Percentiles rank a stretch among this genome's conserved stretches.
phyloP scores from a whole-genome alignment of 257 asterid species.

The Plantago major region DNA sequence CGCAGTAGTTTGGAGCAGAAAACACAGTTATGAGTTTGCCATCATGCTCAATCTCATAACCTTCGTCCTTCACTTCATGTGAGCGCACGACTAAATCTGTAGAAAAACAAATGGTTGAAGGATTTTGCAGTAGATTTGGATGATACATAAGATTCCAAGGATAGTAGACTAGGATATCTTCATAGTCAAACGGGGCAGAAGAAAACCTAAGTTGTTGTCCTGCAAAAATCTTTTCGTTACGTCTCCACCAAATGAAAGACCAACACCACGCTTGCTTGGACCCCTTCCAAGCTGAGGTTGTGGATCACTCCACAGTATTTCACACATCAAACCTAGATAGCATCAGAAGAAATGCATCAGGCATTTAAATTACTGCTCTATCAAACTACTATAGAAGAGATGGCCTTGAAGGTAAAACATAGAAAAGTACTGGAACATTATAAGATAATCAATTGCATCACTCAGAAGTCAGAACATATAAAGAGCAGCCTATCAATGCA shows the following conservation, averaged over 20 bases:
- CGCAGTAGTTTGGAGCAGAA: slow-evolving; percentile 98
- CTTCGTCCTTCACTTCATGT: slow-evolving; percentile 99
- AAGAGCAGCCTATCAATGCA: too few species aligned
- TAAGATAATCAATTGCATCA: too few species aligned
- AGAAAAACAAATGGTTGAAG: slow-evolving; percentile 13
- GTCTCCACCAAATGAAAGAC: slow-evolving; percentile 89
- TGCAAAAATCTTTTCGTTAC: slow-evolving; percentile 87
- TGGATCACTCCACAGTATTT: slow-evolving; percentile 98
- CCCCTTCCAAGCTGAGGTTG: slow-evolving; percentile 99
- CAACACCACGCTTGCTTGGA: slow-evolving; percentile 99
- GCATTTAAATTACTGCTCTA: neutral
- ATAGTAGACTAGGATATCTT: neutral
- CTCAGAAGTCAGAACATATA: too few species aligned
- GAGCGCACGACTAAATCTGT: slow-evolving; percentile 97
- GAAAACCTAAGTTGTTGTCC: slow-evolving; percentile 76
- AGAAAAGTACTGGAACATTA: too few species aligned
- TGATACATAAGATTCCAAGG: neutral
- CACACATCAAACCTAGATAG: slow-evolving; percentile 88
- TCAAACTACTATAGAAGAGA: neutral
- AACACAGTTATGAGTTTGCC: slow-evolving; percentile 97
- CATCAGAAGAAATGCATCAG: slow-evolving; percentile 20
- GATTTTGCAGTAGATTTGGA: slow-evolving; percentile 5
- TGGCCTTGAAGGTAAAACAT: neutral
- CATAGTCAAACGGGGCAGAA: neutral
- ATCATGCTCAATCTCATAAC: slow-evolving; percentile 92